Conservation (phyloP, 1,284 basidiomycete species). For the Gomphus sp. region DNA sequence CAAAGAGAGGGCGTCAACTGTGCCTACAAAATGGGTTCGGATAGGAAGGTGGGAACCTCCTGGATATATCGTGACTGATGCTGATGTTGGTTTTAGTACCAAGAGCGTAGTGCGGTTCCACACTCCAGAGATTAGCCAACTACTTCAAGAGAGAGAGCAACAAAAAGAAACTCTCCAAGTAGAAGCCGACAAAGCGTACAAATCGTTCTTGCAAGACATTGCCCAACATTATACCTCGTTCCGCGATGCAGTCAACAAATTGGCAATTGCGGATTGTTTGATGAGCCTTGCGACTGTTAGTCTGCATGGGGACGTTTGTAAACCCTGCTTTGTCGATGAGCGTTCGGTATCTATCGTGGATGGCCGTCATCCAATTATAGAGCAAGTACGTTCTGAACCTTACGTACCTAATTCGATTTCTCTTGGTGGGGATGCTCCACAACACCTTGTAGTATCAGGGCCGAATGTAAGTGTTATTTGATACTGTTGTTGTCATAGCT, state of each 20-base stretch:
- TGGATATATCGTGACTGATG: background rate
- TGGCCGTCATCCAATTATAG: slow-evolving; percentile 78
- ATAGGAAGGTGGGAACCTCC: slow-evolving; percentile 51
- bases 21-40: slow-evolving; percentile 76
- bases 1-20: slow-evolving; percentile 58
- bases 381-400: slow-evolving; percentile 63
- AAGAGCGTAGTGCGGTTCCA: slow-evolving; percentile 74
- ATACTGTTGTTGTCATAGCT: slow-evolving; percentile 9
- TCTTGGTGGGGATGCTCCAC: slow-evolving; percentile 44
- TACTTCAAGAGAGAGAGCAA: slow-evolving; percentile 70
- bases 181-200: slow-evolving; percentile 60
- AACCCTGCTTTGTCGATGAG: slow-evolving; percentile 53
- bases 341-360: slow-evolving; percentile 57
- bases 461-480: slow-evolving; percentile 36
- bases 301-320: slow-evolving; percentile 66
- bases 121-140: slow-evolving; percentile 60
- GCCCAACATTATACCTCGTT: slow-evolving; percentile 62
- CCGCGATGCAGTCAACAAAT: slow-evolving; percentile 64
- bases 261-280: slow-evolving; percentile 77
- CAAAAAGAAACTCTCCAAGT: slow-evolving; percentile 67
- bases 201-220: slow-evolving; percentile 62
- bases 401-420: slow-evolving; percentile 69
- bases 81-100: slow-evolving; percentile 42
- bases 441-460: slow-evolving; percentile 74
- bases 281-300: slow-evolving; percentile 63